These are phyloP conservation scores for Tetracladium setigerum DNA, from an alignment of 495 filamentous ascomycete species.

Conservation along the genomic window DNA sequence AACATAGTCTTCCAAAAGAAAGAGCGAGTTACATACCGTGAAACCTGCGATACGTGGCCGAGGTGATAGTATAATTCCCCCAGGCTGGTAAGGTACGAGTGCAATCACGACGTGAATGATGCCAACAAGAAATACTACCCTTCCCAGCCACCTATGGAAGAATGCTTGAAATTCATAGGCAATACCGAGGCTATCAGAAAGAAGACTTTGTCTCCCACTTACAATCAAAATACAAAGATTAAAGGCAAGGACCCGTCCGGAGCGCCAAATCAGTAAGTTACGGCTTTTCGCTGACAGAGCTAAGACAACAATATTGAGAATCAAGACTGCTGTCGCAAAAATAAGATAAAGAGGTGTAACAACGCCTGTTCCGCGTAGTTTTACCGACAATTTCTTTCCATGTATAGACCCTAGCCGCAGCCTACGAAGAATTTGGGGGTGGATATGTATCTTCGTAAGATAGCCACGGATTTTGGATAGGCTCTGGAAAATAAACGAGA, in stretches of 20 bases:
- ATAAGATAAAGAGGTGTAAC: background rate
- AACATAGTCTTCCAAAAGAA: background rate
- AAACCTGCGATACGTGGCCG: background rate
- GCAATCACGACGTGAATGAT: background rate
- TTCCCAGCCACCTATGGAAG: background rate
- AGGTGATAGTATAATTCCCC: background rate
- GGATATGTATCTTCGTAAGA: too few species aligned
- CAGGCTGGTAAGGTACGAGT: background rate
- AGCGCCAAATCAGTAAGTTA: too few species aligned
- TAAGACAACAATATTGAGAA: background rate
- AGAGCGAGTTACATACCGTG: background rate
- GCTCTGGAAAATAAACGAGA: too few species aligned
- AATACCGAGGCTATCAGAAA: background rate
- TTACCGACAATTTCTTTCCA: too few species aligned
- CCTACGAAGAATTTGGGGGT: too few species aligned
- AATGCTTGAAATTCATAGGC: background rate
- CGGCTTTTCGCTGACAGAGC: background rate
- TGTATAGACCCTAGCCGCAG: too few species aligned
- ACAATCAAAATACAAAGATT: background rate
- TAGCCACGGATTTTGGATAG: too few species aligned
- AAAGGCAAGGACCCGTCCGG: background rate
- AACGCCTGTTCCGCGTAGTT: too few species aligned
- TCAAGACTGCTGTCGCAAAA: too few species aligned
- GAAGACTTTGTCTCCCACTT: background rate
- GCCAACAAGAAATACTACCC: background rate